A percentile compares a stretch with the other conserved stretches of the same genome.
Conservation (phyloP, 163 green algal species). For the Chlamydomonas reinhardtii region DNA sequence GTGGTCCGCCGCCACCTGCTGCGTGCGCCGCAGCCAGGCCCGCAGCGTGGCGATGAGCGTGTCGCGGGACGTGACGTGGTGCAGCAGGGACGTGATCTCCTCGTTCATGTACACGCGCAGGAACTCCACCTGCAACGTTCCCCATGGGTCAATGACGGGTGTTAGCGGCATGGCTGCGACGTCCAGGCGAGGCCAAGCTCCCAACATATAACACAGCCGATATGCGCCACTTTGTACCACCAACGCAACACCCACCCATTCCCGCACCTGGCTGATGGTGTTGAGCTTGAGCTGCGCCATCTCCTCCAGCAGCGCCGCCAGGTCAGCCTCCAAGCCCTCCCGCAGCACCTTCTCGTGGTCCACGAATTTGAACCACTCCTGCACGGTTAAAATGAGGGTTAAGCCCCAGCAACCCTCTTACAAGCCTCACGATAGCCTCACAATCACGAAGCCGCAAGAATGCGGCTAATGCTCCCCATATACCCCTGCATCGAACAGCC, state of each 20-base stretch:
- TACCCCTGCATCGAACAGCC: too few relatives aligned
- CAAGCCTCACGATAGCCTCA: too few relatives aligned
- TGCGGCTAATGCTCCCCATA: not conserved
- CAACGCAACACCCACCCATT: too few relatives aligned
- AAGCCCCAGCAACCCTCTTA: too few relatives aligned
- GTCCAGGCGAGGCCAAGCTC: too few relatives aligned
- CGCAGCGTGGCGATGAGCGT: not conserved
- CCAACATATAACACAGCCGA: too few relatives aligned
- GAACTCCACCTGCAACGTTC: slow-evolving; percentile 48
- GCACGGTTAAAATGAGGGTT: too few relatives aligned
- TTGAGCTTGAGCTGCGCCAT: slow-evolving; percentile 52
- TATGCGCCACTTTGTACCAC: too few relatives aligned
- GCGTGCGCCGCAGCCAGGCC: slow-evolving; percentile 24
- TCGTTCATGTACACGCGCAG: slow-evolving; percentile 57
- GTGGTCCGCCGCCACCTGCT: slow-evolving; percentile 35
- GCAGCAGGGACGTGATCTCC: slow-evolving; percentile 31
- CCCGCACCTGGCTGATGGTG: slow-evolving; percentile 51
- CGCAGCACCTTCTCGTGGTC: slow-evolving; percentile 51
- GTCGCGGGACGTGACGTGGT: slow-evolving; percentile 28
- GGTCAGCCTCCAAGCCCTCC: slow-evolving; percentile 36
- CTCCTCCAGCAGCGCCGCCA: slow-evolving; percentile 35
- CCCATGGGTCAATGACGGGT: too few relatives aligned
- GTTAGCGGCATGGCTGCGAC: too few relatives aligned
- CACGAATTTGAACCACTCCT: slow-evolving; percentile 60
- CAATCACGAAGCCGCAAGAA: too few relatives aligned